Evolutionary conservation across 176 grass and related monocot genomes (phyloP).

Genomic region (Avena atlantica): DNA sequence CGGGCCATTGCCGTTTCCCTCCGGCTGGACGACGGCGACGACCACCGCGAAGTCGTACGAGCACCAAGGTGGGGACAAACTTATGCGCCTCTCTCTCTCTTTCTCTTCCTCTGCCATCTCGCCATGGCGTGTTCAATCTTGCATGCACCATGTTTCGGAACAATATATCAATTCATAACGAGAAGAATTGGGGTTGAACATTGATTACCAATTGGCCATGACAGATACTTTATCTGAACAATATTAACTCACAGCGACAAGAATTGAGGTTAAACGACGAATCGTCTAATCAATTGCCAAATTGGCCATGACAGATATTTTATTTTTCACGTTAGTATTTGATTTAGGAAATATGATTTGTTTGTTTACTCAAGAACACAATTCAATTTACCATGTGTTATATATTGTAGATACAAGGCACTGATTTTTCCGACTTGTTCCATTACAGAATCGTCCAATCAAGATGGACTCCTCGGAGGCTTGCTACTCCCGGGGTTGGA

Average conservation of each 20-base stretch:
- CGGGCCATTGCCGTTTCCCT: slow-evolving; percentile 12
- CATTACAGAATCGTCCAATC: not conserved
- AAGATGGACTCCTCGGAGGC: slow-evolving; percentile 59
- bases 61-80: slow-evolving; percentile 21
- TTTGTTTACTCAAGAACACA: too few relatives aligned
- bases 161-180: not conserved
- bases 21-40: slow-evolving; percentile 11
- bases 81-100: not conserved
- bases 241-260: not conserved
- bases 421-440: not conserved
- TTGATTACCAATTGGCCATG: not conserved
- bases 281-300: not conserved
- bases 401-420: too few relatives aligned
- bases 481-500: slow-evolving; percentile 62
- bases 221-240: not conserved
- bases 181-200: not conserved
- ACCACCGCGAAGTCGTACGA: not conserved
- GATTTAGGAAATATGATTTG: too few relatives aligned
- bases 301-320: not conserved
- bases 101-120: not conserved
- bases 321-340: too few relatives aligned
- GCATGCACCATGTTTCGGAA: not conserved
- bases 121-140: not conserved
- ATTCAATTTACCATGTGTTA: too few relatives aligned
- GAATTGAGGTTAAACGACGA: not conserved